Evolutionary conservation across 108 stramenopile species (phyloP).

Genomic region (Pseudonitzschia multistriata): DNA sequence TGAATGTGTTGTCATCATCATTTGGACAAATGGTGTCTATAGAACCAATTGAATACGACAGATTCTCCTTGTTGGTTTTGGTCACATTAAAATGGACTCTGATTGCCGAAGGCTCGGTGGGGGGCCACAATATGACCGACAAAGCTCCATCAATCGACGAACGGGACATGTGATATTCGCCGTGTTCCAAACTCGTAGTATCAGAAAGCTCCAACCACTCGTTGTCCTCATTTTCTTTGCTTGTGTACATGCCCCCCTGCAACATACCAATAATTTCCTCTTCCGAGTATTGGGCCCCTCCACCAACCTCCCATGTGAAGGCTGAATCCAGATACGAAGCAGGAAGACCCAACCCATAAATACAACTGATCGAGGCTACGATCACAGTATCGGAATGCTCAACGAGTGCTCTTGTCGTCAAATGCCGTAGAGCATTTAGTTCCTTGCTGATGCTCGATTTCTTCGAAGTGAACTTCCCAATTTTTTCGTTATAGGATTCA

Average conservation of each 20-base stretch:
- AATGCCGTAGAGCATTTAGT: conserved; percentile 68
- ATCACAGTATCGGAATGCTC: conserved; percentile 68
- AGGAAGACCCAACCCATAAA: conserved; percentile 83
- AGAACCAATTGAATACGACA: not conserved
- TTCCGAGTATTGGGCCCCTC: not conserved
- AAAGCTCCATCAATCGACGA: not conserved
- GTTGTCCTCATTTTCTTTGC: not conserved
- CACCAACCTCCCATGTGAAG: conserved; percentile 26
- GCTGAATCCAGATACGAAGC: conserved; percentile 60
- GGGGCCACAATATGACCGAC: conserved; percentile 41
- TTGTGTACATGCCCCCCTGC: conserved; percentile 1
- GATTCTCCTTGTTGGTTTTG: not conserved
- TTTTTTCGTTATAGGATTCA: conserved; percentile 58
- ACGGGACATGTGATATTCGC: conserved; percentile 32
- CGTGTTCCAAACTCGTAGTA: conserved; percentile 20
- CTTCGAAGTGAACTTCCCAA: conserved; percentile 65
- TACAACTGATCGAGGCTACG: conserved; percentile 75
- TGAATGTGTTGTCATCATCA: conserved; percentile 8
- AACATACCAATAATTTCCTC: conserved; percentile 12
- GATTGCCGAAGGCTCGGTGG: conserved; percentile 47
- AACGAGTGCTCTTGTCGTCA: conserved; percentile 64
- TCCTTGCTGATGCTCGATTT: conserved; percentile 64
- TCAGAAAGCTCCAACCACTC: not conserved
- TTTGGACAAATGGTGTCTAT: conserved; percentile 14
- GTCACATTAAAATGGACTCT: conserved; percentile 24